phyloP scores from a whole-genome alignment of 768 basidiomycete species.

The Kwoniella europaea region DNA sequence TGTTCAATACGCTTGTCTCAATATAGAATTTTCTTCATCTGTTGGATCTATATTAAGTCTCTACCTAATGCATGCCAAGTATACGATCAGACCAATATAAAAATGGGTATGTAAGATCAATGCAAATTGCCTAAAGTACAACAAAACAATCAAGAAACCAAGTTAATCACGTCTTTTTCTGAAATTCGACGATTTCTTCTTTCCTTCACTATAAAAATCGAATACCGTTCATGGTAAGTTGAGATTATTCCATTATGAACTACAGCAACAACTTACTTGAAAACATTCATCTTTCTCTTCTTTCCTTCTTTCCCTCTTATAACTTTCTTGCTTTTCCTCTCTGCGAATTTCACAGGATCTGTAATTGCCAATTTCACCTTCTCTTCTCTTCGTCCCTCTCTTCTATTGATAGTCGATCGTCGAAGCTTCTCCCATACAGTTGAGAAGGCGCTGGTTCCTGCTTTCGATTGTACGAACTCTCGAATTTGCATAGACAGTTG shows the following conservation, averaged over 20 bases:
- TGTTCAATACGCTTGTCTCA: not conserved
- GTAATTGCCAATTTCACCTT: conserved; percentile 66
- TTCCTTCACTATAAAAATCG: conserved; percentile 21
- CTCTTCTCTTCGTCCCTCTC: conserved; percentile 73
- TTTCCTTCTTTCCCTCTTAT: conserved; percentile 79
- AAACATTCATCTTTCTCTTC: conserved; percentile 68
- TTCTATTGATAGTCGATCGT: conserved; percentile 69
- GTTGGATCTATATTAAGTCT: not conserved
- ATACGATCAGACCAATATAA: not conserved
- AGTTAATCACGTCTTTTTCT: conserved; percentile 11
- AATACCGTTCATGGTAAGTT: not conserved
- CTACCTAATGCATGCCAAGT: not conserved
- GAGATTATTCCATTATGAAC: not conserved
- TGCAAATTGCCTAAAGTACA: conserved; percentile 11
- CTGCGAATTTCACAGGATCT: conserved; percentile 77
- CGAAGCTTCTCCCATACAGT: conserved; percentile 78
- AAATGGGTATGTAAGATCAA: not conserved
- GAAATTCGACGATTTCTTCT: conserved; percentile 14
- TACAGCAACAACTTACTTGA: conserved; percentile 46
- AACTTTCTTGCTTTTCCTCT: conserved; percentile 73
- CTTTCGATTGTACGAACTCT: conserved; percentile 82
- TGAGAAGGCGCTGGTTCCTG: conserved; percentile 85
- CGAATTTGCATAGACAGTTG: conserved; percentile 79
- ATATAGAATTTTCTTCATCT: not conserved
- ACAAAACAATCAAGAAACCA: not conserved